These are phyloP conservation scores for Didymella keratinophila DNA, from an alignment of 2,329 filamentous ascomycete species.

Conservation along the genomic window DNA sequence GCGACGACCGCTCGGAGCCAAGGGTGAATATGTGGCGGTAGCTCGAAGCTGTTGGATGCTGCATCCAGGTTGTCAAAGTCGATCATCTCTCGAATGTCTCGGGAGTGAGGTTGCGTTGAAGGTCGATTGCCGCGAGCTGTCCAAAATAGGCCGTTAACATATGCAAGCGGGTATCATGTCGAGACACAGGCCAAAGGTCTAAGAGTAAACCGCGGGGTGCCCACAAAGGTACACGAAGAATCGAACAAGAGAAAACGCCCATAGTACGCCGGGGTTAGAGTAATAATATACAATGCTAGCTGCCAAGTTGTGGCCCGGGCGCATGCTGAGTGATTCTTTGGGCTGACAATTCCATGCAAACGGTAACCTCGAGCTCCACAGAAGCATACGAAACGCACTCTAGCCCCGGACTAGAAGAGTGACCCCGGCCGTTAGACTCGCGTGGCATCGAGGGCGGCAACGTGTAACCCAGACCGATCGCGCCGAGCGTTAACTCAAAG, in stretches of 20 bases:
- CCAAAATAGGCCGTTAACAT: constrained; percentile 22
- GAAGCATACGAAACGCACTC: background rate
- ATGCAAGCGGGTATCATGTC: constrained; percentile 29
- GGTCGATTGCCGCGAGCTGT: constrained; percentile 15
- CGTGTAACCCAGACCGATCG: constrained; percentile 4
- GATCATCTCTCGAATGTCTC: constrained; percentile 30
- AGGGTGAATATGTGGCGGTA: constrained; percentile 46
- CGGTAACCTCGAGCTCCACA: background rate
- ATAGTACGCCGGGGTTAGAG: constrained; percentile 23
- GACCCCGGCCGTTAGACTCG: constrained; percentile 6
- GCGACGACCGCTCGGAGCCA: constrained; percentile 58
- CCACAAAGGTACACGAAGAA: constrained; percentile 4
- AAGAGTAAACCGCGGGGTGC: background rate
- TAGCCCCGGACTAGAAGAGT: constrained; percentile 7
- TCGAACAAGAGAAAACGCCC: constrained; percentile 10
- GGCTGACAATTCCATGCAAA: constrained; percentile 10
- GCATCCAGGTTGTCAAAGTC: constrained; percentile 31
- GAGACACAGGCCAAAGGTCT: constrained; percentile 5
- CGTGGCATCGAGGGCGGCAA: constrained; percentile 15
- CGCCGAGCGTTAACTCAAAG: constrained; percentile 2
- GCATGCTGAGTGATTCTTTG: constrained; percentile 11
- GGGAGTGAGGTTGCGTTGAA: background rate
- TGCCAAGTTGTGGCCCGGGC: constrained; percentile 18
- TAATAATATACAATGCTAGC: constrained; percentile 36
- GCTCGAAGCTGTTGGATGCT: constrained; percentile 41